Evolutionary conservation across 306 rosid genomes (phyloP).

Genomic region (Quercus suber): DNA sequence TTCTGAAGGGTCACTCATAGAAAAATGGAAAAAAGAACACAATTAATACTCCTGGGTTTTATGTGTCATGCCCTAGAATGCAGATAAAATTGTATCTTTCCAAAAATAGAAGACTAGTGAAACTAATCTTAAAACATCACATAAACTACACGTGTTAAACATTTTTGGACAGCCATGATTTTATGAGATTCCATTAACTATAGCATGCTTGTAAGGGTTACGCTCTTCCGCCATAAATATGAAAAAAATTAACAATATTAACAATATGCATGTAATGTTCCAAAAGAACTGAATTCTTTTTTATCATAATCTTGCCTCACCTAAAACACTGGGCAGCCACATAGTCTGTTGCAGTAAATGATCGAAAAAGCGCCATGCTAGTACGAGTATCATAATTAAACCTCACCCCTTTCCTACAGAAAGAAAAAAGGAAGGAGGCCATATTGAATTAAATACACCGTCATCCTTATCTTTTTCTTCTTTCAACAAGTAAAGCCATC

Average conservation of each 20-base stretch:
- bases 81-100: background rate
- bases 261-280: background rate
- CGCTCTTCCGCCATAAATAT: background rate
- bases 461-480: background rate
- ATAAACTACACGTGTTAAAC: background rate
- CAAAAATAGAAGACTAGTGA: background rate
- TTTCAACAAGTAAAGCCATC: background rate
- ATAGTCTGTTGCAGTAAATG: constrained; percentile 84
- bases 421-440: constrained; percentile 16
- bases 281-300: constrained; percentile 5
- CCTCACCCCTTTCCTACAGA: constrained; percentile 50
- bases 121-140: background rate
- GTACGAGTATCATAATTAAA: constrained; percentile 78
- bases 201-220: background rate
- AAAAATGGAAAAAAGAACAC: background rate
- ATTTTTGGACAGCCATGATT: background rate
- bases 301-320: constrained; percentile 35
- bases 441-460: background rate
- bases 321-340: constrained; percentile 84
- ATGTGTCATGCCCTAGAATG: background rate
- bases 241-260: background rate
- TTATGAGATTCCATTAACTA: background rate
- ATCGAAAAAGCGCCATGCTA: constrained; percentile 68
- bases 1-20: background rate
- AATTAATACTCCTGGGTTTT: background rate